These are phyloP conservation scores for Lomentospora prolificans DNA, from an alignment of 2,329 filamentous ascomycete genomes.

Conservation along the genomic window DNA sequence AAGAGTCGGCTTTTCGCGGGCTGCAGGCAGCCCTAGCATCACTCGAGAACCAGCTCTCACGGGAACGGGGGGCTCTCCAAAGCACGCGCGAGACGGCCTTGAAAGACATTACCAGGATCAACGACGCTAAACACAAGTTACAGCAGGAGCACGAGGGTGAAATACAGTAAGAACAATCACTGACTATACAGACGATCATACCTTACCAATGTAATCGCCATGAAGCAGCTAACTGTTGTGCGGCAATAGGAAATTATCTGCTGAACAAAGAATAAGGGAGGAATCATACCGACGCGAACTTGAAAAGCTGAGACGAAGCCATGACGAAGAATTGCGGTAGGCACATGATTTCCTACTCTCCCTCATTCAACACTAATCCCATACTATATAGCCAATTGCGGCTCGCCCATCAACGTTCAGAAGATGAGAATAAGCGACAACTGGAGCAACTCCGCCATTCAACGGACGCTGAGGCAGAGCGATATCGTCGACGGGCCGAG, in stretches of 20 bases:
- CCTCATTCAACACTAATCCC: background rate
- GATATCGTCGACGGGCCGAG: conserved; percentile 39
- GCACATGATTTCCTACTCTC: background rate
- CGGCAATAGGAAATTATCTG: conserved; percentile 8
- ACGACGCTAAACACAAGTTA: conserved; percentile 59
- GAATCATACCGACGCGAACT: conserved; percentile 16
- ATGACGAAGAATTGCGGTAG: conserved; percentile 10
- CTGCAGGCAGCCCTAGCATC: conserved; percentile 34
- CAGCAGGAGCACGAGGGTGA: conserved; percentile 63
- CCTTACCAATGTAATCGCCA: no score
- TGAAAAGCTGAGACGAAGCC: conserved; percentile 12
- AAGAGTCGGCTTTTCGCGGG: conserved; percentile 42
- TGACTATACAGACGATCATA: background rate
- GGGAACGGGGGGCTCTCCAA: conserved; percentile 55
- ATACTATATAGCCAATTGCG: background rate
- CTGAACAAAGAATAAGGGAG: conserved; percentile 14
- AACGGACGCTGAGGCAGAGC: conserved; percentile 38
- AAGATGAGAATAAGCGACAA: conserved; percentile 17
- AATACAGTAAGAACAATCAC: conserved; percentile 32
- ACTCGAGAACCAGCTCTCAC: conserved; percentile 48
- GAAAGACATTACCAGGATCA: conserved; percentile 47
- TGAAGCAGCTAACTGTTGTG: background rate
- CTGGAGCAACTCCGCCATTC: conserved; percentile 27
- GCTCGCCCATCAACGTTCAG: background rate
- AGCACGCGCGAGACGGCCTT: conserved; percentile 35